A percentile compares a stretch with the other conserved stretches of the same genome.
Evolutionary conservation across 139 green algal genomes (phyloP).

Genomic region (Asterochloris erici): DNA sequence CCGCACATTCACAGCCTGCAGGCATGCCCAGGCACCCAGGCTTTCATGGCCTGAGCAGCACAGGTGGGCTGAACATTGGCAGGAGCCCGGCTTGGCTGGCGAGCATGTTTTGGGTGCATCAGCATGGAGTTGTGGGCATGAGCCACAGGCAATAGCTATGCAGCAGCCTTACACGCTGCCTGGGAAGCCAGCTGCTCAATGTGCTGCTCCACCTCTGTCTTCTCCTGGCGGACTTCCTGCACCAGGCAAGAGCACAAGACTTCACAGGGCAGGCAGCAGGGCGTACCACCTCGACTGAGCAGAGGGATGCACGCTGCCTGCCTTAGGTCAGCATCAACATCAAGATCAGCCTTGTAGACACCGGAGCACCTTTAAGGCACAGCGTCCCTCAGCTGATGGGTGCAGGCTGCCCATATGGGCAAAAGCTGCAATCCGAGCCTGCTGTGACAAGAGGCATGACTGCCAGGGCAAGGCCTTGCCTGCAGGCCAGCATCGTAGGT

Average conservation of each 20-base stretch:
- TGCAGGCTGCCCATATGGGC: too few species aligned
- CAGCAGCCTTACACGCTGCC: constrained; percentile 5
- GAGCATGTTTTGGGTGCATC: too few species aligned
- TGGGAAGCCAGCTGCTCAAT: constrained; percentile 40
- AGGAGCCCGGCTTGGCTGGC: too few species aligned
- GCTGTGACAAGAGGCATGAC: too few species aligned
- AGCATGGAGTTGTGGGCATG: too few species aligned
- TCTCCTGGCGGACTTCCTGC: constrained; percentile 48
- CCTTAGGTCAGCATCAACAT: background rate
- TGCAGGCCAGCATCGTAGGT: constrained; percentile 71
- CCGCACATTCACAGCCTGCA: too few species aligned
- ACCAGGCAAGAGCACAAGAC: background rate
- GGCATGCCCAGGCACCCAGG: background rate
- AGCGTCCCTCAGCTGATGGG: background rate
- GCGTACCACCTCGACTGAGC: too few species aligned
- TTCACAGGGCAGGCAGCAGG: too few species aligned
- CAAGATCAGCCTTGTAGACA: background rate
- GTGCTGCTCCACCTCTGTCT: constrained; percentile 53
- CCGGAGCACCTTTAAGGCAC: background rate
- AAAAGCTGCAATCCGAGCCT: background rate
- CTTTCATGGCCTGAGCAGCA: too few species aligned
- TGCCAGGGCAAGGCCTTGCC: constrained; percentile 6
- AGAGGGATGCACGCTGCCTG: background rate
- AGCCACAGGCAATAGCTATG: too few species aligned
- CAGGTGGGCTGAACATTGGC: too few species aligned